These are phyloP conservation scores for Erigeron philadelphicus DNA, from an alignment of 140 eudicot genomes.

Conservation along the genomic window DNA sequence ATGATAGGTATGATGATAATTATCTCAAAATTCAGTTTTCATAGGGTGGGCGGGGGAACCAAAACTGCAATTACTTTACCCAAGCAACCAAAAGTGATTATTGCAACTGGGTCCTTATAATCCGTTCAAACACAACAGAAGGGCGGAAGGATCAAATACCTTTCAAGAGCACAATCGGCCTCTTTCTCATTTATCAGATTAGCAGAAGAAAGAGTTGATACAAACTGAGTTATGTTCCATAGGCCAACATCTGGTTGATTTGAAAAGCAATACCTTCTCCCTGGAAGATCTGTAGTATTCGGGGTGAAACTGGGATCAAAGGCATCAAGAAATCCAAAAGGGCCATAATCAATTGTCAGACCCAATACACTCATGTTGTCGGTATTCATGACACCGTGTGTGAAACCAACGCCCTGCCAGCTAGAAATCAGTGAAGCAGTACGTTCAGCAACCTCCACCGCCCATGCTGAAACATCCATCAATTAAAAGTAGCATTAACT, in stretches of 20 bases:
- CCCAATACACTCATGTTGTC: slow-evolving; percentile 98
- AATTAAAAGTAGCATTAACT: background rate
- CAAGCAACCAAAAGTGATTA: background rate
- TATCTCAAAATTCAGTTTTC: too few species aligned
- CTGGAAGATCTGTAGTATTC: slow-evolving; percentile 97
- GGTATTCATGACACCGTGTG: slow-evolving; percentile 95
- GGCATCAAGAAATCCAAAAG: slow-evolving; percentile 96
- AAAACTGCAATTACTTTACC: background rate
- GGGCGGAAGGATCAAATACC: slow-evolving; percentile 42
- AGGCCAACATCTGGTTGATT: slow-evolving; percentile 96
- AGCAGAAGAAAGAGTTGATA: slow-evolving; percentile 67
- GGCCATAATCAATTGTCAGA: slow-evolving; percentile 97
- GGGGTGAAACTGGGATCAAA: slow-evolving; percentile 99
- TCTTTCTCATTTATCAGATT: slow-evolving; percentile 65
- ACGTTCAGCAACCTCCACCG: slow-evolving; percentile 86
- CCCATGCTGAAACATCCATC: slow-evolving; percentile 67
- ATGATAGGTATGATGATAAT: background rate
- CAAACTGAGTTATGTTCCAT: slow-evolving; percentile 92
- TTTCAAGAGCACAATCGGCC: slow-evolving; percentile 78
- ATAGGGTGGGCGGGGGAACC: too few species aligned
- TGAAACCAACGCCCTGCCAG: slow-evolving; percentile 99
- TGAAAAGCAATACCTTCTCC: slow-evolving; percentile 90
- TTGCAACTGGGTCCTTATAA: background rate
- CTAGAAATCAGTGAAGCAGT: slow-evolving; percentile 81
- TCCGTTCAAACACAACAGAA: background rate